Percentiles rank a stretch among this genome's conserved stretches.
Evolutionary conservation across 2,329 filamentous ascomycete species (phyloP).

Genomic region (Aspergillus candidus): DNA sequence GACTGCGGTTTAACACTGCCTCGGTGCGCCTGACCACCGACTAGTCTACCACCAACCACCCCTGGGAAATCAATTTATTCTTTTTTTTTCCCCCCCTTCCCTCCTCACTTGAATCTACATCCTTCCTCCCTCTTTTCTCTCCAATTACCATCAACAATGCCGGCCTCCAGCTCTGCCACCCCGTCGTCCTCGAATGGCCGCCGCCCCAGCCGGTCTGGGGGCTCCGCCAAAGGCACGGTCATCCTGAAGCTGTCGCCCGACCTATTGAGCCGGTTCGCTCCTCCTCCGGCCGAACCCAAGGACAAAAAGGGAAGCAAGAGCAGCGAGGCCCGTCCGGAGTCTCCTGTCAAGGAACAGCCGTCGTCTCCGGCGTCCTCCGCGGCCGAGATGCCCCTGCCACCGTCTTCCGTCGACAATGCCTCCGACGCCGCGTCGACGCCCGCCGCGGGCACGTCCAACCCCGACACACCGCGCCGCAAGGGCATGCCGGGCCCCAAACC

Average conservation of each 20-base stretch:
- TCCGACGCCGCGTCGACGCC: constrained; percentile 37
- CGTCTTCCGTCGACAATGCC: constrained; percentile 37
- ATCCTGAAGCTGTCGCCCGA: constrained; percentile 36
- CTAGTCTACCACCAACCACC: not conserved
- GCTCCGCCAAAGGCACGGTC: constrained; percentile 27
- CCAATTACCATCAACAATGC: constrained; percentile 10
- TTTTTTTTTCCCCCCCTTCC: not conserved
- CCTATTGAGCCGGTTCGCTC: constrained; percentile 32
- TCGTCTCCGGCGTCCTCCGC: constrained; percentile 34
- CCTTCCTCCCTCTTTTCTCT: not conserved
- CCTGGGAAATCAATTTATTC: not conserved
- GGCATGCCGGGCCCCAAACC: constrained; percentile 64
- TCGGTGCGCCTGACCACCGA: constrained; percentile 3
- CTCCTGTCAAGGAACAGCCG: constrained; percentile 23
- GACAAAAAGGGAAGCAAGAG: constrained; percentile 15
- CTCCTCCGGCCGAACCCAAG: constrained; percentile 16
- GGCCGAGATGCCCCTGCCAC: constrained; percentile 28
- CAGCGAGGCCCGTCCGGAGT: constrained; percentile 12
- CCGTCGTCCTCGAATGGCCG: constrained; percentile 25
- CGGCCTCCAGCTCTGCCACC: constrained; percentile 22
- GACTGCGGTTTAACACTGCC: constrained; percentile 6
- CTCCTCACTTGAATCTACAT: not conserved
- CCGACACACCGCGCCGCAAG: constrained; percentile 63
- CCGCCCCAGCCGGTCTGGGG: constrained; percentile 29
- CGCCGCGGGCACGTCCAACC: constrained; percentile 34